These are phyloP conservation scores for Neoconidiobolus thromboides DNA, from an alignment of 371 early-diverging fungal genomes.

Conservation along the genomic window DNA sequence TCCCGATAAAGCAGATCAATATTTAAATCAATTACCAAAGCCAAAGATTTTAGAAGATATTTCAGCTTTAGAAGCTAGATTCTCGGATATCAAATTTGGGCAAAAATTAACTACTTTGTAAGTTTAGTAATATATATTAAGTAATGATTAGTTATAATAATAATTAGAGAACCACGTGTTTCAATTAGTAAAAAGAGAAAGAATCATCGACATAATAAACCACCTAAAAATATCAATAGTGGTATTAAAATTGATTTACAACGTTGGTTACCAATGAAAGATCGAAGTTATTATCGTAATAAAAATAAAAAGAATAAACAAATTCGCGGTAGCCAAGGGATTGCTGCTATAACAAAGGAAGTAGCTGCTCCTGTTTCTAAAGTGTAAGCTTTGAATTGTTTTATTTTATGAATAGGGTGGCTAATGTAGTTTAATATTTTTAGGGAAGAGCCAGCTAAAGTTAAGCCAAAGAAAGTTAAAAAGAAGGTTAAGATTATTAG, in stretches of 20 bases:
- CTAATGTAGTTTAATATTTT: too few species aligned
- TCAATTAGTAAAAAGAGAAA: too few species aligned
- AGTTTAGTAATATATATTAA: neutral
- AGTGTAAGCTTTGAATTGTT: too few species aligned
- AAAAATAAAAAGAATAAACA: neutral
- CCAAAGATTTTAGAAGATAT: neutral
- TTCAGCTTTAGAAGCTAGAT: neutral
- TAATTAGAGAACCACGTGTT: too few species aligned
- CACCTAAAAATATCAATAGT: neutral
- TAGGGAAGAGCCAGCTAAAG: too few species aligned
- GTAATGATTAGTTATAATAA: neutral
- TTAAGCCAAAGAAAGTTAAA: too few species aligned
- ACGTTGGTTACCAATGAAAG: constrained; percentile 5
- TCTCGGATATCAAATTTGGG: neutral
- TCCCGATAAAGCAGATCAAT: neutral
- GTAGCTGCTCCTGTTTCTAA: too few species aligned
- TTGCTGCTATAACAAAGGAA: too few species aligned
- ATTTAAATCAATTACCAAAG: neutral
- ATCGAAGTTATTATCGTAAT: neutral
- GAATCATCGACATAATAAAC: neutral
- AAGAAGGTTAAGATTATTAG: too few species aligned
- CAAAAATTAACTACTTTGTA: too few species aligned
- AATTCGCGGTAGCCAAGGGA: constrained; percentile 4
- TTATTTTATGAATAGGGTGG: too few species aligned
- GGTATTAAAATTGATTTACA: constrained; percentile 1